These are phyloP conservation scores for Turnera subulata DNA, from an alignment of 345 rosid species.

Conservation along the genomic window DNA sequence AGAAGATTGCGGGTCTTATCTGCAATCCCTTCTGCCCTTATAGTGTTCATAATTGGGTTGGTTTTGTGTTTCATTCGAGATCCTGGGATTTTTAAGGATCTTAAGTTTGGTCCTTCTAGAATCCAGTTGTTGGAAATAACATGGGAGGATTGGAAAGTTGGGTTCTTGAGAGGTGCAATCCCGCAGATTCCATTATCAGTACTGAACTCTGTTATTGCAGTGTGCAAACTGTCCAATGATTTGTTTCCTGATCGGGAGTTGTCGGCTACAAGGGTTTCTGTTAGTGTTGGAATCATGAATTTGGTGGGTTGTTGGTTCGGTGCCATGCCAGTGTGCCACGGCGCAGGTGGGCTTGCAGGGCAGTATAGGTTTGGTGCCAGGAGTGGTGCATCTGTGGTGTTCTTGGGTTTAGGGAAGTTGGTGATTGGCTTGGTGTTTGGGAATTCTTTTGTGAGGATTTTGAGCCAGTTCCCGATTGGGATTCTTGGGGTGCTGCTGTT, in stretches of 20 bases:
- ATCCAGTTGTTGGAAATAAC: constrained; percentile 48
- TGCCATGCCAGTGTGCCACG: constrained; percentile 93
- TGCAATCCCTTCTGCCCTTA: constrained; percentile 65
- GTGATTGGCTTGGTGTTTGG: constrained; percentile 70
- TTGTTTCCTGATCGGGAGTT: constrained; percentile 60
- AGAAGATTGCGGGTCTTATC: constrained; percentile 48
- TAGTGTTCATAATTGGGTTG: constrained; percentile 57
- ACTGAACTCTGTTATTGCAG: constrained; percentile 78
- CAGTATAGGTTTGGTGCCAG: constrained; percentile 85
- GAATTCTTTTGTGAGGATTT: constrained; percentile 70
- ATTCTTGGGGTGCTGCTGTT: constrained; percentile 78
- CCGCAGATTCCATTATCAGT: constrained; percentile 85
- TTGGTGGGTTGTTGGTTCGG: constrained; percentile 89
- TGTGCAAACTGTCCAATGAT: constrained; percentile 72
- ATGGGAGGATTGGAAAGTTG: constrained; percentile 87
- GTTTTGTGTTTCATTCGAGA: constrained; percentile 12
- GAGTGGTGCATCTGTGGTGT: constrained; percentile 64
- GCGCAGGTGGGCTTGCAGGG: constrained; percentile 89
- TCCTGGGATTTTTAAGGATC: background rate
- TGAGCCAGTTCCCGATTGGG: constrained; percentile 72
- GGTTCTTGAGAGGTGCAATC: constrained; percentile 73
- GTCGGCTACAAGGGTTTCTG: constrained; percentile 63
- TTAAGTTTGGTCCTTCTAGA: constrained; percentile 57
- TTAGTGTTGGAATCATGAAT: constrained; percentile 79
- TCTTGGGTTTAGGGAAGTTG: constrained; percentile 67